phyloP scores from a whole-genome alignment of 78 protist genomes.

The Polysphondylium violaceum region DNA sequence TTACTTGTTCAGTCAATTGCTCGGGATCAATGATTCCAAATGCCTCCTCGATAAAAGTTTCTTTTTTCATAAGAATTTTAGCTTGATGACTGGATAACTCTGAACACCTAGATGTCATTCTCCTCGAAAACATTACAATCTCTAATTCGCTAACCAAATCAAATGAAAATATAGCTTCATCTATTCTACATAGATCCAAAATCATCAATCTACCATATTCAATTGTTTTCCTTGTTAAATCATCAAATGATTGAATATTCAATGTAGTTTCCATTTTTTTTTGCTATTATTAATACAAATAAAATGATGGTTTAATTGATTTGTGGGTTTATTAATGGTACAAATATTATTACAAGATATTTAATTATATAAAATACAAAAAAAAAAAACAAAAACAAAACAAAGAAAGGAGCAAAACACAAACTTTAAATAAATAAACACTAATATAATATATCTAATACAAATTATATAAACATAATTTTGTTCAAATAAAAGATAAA shows the following conservation, averaged over 20 bases:
- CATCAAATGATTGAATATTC: slow-evolving; percentile 21
- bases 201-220: slow-evolving; percentile 60
- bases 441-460: too few relatives aligned
- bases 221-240: slow-evolving; percentile 19
- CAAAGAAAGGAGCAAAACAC: too few relatives aligned
- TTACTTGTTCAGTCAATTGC: not conserved
- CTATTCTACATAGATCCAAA: slow-evolving; percentile 40
- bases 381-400: not conserved
- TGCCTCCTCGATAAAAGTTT: too few relatives aligned
- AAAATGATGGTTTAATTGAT: too few relatives aligned
- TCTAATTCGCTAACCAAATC: slow-evolving; percentile 72
- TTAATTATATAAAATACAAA: not conserved
- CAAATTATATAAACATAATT: too few relatives aligned
- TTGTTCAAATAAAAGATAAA: too few relatives aligned
- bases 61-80: too few relatives aligned
- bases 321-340: not conserved
- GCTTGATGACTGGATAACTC: slow-evolving; percentile 6
- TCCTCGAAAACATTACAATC: slow-evolving; percentile 74
- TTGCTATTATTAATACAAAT: not conserved
- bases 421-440: too few relatives aligned
- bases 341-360: not conserved
- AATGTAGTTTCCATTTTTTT: not conserved
- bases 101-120: slow-evolving; percentile 71
- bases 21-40: slow-evolving; percentile 21
- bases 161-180: slow-evolving; percentile 25